Percentiles rank a stretch among this genome's conserved stretches.
Conservation (phyloP, 2,329 filamentous ascomycete genomes). For the Intubia oerlemansii region DNA sequence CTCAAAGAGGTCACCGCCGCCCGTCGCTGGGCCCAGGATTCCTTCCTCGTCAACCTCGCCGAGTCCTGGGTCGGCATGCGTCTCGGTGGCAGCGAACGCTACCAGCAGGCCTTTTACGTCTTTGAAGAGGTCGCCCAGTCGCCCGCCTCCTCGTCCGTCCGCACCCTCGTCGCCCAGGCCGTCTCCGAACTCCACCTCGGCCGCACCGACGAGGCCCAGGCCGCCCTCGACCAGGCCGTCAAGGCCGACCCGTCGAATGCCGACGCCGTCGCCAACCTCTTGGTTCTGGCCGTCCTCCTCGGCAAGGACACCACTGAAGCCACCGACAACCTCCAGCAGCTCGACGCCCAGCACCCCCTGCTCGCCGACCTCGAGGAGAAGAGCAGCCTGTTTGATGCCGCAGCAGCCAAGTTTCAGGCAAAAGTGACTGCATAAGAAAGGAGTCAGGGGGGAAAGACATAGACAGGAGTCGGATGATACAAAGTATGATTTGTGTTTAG, state of each 20-base stretch:
- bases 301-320: conserved; percentile 43
- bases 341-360: conserved; percentile 46
- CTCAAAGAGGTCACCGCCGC: conserved; percentile 74
- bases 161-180: conserved; percentile 67
- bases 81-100: conserved; percentile 67
- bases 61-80: conserved; percentile 89
- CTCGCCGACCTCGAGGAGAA: conserved; percentile 63
- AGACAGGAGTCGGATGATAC: no score
- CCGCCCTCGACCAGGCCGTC: conserved; percentile 60
- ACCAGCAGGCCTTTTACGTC: conserved; percentile 93
- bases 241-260: conserved; percentile 49
- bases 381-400: conserved; percentile 69
- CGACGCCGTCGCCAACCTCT: conserved; percentile 60
- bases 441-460: no score
- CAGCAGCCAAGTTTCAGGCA: conserved; percentile 55
- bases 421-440: conserved; percentile 42
- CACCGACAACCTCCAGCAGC: conserved; percentile 28
- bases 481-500: no score
- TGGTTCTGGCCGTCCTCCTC: conserved; percentile 58
- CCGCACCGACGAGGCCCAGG: conserved; percentile 70
- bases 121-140: conserved; percentile 89
- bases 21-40: conserved; percentile 88
- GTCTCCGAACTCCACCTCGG: conserved; percentile 83
- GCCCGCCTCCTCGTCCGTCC: conserved; percentile 54
- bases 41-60: conserved; percentile 75